Evolutionary conservation across 495 filamentous ascomycete species (phyloP).

Genomic region (Pyrenula aspistea): DNA sequence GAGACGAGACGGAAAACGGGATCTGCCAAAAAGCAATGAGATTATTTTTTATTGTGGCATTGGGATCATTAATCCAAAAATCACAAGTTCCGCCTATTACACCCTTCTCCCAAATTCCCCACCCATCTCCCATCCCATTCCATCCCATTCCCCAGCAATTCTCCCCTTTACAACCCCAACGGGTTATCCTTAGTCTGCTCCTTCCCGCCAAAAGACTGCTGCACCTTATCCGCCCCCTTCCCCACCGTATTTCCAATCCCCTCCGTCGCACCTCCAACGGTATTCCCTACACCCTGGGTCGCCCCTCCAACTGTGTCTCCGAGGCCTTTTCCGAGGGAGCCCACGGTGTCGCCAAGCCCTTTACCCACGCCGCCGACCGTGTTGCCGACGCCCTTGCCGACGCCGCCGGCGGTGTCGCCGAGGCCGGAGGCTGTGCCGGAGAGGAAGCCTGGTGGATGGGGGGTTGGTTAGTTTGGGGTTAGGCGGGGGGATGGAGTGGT

Average conservation of each 20-base stretch:
- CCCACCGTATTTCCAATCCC: background rate
- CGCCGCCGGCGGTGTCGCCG: conserved; percentile 28
- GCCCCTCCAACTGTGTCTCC: background rate
- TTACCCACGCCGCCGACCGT: background rate
- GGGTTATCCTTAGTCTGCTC: background rate
- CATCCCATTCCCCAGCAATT: no score
- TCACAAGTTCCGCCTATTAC: no score
- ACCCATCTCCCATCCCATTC: no score
- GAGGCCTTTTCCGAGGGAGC: background rate
- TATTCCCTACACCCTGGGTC: background rate
- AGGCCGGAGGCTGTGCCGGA: conserved; percentile 20
- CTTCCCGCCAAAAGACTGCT: background rate
- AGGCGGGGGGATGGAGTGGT: no score
- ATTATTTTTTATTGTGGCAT: no score
- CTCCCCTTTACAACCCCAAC: background rate
- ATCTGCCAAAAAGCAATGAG: no score
- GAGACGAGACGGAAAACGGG: no score
- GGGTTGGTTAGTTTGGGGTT: no score
- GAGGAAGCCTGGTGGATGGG: background rate
- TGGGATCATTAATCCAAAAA: no score
- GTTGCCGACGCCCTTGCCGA: background rate
- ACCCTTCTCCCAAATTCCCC: no score
- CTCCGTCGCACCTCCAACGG: background rate
- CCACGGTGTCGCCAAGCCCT: background rate
- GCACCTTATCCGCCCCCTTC: background rate